phyloP scores from a whole-genome alignment of 2,329 filamentous ascomycete genomes.

The Cercospora brassicicola region DNA sequence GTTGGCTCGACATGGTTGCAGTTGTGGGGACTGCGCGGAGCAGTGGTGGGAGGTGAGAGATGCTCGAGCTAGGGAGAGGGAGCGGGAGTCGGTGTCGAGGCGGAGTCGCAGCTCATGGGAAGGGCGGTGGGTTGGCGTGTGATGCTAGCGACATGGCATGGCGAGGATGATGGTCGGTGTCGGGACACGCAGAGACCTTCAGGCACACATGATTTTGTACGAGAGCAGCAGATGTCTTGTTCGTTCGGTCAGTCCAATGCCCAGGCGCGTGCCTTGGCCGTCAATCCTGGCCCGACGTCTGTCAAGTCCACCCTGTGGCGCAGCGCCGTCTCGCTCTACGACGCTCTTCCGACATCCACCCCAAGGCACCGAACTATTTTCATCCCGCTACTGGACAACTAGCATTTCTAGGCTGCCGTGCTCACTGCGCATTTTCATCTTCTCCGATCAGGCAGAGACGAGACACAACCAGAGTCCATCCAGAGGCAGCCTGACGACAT shows the following conservation, averaged over 20 bases:
- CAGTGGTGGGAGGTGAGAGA: not conserved
- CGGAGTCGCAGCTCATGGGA: not conserved
- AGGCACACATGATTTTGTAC: not conserved
- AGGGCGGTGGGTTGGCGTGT: not conserved
- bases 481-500: not conserved
- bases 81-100: conserved; percentile 1
- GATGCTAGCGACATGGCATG: conserved; percentile 7
- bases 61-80: not conserved
- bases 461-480: not conserved
- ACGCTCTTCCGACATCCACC: not conserved
- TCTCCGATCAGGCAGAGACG: not conserved
- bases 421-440: not conserved
- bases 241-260: not conserved
- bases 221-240: not conserved
- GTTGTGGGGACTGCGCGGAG: not conserved
- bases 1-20: conserved; percentile 25
- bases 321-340: not conserved
- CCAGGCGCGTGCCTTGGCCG: not conserved
- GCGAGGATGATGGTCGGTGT: not conserved
- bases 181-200: not conserved
- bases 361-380: not conserved
- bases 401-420: not conserved
- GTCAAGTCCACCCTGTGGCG: not conserved
- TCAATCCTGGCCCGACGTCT: conserved; percentile 2
- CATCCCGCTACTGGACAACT: not conserved